phyloP scores from a whole-genome alignment of 2,329 filamentous ascomycete species.

The Lachnellula hyalina region DNA sequence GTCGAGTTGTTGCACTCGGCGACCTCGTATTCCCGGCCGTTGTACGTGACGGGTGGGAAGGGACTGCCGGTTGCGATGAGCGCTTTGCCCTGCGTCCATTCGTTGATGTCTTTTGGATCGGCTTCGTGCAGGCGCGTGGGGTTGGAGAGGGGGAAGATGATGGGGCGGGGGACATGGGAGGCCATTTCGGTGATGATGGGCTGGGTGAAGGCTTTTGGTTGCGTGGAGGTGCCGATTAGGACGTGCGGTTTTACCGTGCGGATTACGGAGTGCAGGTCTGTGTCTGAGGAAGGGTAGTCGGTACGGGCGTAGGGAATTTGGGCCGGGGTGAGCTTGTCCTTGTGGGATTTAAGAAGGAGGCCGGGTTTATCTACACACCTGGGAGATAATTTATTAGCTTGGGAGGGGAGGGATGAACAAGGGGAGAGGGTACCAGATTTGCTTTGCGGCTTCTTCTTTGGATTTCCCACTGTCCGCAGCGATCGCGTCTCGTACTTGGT shows the following conservation, averaged over 20 bases:
- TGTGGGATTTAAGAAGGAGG: conserved; percentile 60
- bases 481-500: conserved; percentile 77
- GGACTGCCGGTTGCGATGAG: conserved; percentile 81
- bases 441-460: conserved; percentile 68
- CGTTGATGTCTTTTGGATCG: conserved; percentile 65
- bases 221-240: conserved; percentile 78
- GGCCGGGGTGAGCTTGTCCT: conserved; percentile 56
- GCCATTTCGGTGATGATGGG: conserved; percentile 72
- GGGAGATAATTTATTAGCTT: background rate
- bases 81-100: conserved; percentile 73
- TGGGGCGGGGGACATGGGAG: conserved; percentile 64
- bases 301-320: conserved; percentile 61
- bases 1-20: conserved; percentile 89
- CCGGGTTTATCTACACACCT: conserved; percentile 81
- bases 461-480: conserved; percentile 59
- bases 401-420: background rate
- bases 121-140: conserved; percentile 82
- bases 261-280: conserved; percentile 61
- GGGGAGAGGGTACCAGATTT: conserved; percentile 60
- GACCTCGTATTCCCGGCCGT: conserved; percentile 43
- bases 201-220: conserved; percentile 68
- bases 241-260: conserved; percentile 71
- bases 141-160: conserved; percentile 78
- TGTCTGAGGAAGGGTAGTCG: conserved; percentile 50
- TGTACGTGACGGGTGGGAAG: conserved; percentile 66